Base-by-base conservation (phyloP, 108 stramenopile genomes). In the Cyclotella baltica region DNA sequence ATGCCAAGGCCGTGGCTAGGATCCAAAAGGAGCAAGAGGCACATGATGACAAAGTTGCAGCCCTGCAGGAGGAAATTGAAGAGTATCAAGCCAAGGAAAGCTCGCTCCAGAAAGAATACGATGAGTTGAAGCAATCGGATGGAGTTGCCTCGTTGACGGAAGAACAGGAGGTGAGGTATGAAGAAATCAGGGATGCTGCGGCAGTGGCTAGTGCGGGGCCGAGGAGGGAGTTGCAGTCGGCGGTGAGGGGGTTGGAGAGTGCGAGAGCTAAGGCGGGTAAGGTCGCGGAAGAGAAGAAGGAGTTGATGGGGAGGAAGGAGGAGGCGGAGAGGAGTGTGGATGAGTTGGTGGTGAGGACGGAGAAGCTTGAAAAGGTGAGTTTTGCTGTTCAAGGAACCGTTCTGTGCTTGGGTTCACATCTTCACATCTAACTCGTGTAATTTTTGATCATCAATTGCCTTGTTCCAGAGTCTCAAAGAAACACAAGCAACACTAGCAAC, bases 91-190 rank as follows among this genome's bases (percentile, higher is more conserved):
- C 80, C 20, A 78, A 86, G 29, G 74, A 94, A 69, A 40, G 59
- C 27, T 78, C 84, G 19, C 83, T 94, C 16, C 74, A 90, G 53
- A 62, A 86, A 56, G 95, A 97, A 43, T 94, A 96, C 72, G 92
- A 96, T 61, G 80, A 89, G 38, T 79, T 95, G 73, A 97, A 97
- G 76, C 84, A 83, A 46, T 84, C 88, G n/a, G 50, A 51, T 50
- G 78, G 72, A 25, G 81, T 85, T 34, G 81, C 87, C 13, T 71
- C 85, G 3, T 67, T 94, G 83, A 95, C 93, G 6, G 75, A 88
- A 67, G 91, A 90, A 43, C 93, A 96, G 68, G 93, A 96, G 73
- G 80, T 86, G 55, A 87, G 92, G 53, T 96, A 96, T 57, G 93
- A 96, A 75, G 73, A 78, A 5, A 88, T 94, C 72, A 70, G 84